phyloP scores from a whole-genome alignment of 768 basidiomycete genomes.

The Mycena belliarum region DNA sequence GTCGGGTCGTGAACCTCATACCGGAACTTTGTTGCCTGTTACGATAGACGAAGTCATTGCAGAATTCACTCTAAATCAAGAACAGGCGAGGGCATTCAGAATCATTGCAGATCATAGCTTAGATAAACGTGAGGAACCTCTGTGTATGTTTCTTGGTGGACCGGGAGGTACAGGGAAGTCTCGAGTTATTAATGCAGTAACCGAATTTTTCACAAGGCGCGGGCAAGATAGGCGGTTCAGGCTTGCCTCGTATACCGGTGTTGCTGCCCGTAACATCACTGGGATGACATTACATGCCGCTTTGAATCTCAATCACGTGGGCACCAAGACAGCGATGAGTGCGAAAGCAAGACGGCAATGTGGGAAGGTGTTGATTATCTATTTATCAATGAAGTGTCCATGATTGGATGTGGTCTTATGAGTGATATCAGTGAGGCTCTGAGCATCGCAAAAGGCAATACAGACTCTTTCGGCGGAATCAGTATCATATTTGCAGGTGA shows the following conservation, averaged over 20 bases:
- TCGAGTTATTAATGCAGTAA: neutral
- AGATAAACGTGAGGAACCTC: neutral
- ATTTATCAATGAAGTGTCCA: conserved; percentile 36
- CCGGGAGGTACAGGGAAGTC: neutral
- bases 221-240: neutral
- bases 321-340: neutral
- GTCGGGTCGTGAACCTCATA: no score
- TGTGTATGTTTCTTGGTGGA: neutral
- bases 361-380: neutral
- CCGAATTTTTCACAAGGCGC: neutral
- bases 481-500: conserved; percentile 44
- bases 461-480: conserved; percentile 36
- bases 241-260: neutral
- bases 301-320: neutral
- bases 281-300: neutral
- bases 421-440: conserved; percentile 35
- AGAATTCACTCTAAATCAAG: neutral
- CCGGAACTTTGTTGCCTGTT: no score
- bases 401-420: conserved; percentile 38
- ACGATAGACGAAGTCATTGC: no score
- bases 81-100: neutral
- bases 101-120: neutral
- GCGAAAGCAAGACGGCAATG: neutral
- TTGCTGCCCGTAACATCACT: neutral
- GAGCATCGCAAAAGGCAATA: conserved; percentile 31